Evolutionary conservation across 1,284 basidiomycete species (phyloP), one percentile per base, ranked within the genome.

Genomic region (Trametes versicolor): DNA sequence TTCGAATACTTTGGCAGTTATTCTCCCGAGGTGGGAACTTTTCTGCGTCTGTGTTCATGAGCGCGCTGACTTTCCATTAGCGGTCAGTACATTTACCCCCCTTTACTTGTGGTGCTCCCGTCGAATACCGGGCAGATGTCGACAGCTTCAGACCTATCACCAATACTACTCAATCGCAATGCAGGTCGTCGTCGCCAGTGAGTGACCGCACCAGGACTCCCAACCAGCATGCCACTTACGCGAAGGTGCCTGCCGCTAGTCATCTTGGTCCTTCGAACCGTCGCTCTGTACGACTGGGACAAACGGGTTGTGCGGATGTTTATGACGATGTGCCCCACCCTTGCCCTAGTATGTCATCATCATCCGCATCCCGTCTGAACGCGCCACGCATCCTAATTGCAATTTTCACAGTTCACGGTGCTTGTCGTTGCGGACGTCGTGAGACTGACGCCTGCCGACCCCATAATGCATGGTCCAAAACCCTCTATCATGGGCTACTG

Each of bases 221-320:
- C 2, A 4, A 19, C 12, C 17, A 9, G 1, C 32, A 36, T n/a
- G 8, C 2, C 53, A 27, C 17, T 51, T 19, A 8, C 7, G 43
- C 37, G 1, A 2, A 1, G n/a, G 23, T 8, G 27, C 54, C 27
- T 32, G 4, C 41, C 9, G 9, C 49, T 25, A 69, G 68, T 57
- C 2, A 25, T 69, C 19, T 41, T 66, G 25, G 41, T 63, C 4
- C 27, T 63, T 2, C 64, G 68, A n/a, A 67, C 63, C 2, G 61
- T 51, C 19, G 68, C 65, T 4, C 49, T 70, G 34, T 67, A 70
- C 52, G 55, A 59, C n/a, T 32, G 68, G 23, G 63, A 50, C 32
- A 63, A 52, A 36, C 57, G 60, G 4, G 32, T 70, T 7, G 41
- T 70, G 1, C 25, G 41, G 7, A 23, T 45, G 0, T 29, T 70